Base-by-base conservation (phyloP, 805 yeast species). In the Naumovozyma baii region DNA sequence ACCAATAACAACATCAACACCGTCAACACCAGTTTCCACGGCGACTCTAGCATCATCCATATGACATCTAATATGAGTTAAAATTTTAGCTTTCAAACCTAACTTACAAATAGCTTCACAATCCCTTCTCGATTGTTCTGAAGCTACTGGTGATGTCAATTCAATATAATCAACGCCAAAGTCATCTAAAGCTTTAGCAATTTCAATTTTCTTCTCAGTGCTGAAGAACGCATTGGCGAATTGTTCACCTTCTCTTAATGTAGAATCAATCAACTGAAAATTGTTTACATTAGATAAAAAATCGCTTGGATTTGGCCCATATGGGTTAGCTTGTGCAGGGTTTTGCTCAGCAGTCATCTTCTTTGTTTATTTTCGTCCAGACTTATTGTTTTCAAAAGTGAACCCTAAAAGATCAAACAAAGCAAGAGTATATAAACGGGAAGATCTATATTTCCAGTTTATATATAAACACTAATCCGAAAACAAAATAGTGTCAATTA, bases 1-100 rank as follows among this genome's bases (percentile, higher is more conserved):
- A 49, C 97, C 97, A 64, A 90, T 90, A 44, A 90, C 96, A 42
- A 90, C 96, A 68, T 92, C 96, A 46, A 90, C 97, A 67, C 97
- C 98, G 62, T 92, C 97, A 39, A 92, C 98, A 62, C 98, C 97
- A 31, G 97, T 90, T 59, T 85, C 92, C 36, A 90, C 98, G 4
- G 98, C 98, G 44, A 92, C 84, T 55, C 81, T 75, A 41, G 97
- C 98, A 58, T 92, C 98, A 65, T 90, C 97, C 96, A 90, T 90
- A 68, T 90, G 96, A 68, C 98, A 90, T 67, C 97, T 78, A 52
- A 92, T 92, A 64, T 90, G 97, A 37, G 98, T 90, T 51, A 90
- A 75, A 48, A 92, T 86, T 71, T 92, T 90, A 48, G 96, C 90
- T 69, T 83, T 86, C 63, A 90, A 77, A 9, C 97, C 97, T 52